Evolutionary conservation across 257 asterid genomes (phyloP).

Genomic region (Hygrophila difformis): DNA sequence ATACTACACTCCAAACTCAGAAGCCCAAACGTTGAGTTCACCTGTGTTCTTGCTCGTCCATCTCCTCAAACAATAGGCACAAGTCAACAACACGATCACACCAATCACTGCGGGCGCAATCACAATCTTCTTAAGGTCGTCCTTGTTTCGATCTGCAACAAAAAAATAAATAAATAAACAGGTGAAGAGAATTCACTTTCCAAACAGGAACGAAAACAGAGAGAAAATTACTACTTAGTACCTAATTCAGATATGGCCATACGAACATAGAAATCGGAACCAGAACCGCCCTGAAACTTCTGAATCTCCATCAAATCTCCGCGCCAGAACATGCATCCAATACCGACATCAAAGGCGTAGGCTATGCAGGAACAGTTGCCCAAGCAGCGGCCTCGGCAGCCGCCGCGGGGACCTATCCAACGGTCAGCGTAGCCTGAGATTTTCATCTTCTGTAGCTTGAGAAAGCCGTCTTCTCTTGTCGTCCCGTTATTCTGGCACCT

Average conservation of each 20-base stretch:
- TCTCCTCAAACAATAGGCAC: conserved; percentile 22
- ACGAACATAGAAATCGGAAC: conserved; percentile 32
- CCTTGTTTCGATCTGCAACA: conserved; percentile 20
- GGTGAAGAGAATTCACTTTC: no score
- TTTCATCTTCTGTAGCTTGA: conserved; percentile 22
- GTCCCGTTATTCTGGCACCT: conserved; percentile 19
- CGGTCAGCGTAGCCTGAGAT: conserved; percentile 24
- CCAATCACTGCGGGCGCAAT: conserved; percentile 13
- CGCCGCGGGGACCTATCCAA: conserved; percentile 11
- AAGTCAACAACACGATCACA: conserved; percentile 9
- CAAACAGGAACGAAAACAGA: no score
- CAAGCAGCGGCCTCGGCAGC: conserved; percentile 28
- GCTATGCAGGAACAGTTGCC: conserved; percentile 44
- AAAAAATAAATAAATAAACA: neutral
- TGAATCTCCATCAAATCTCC: conserved; percentile 24
- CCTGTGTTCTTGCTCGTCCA: conserved; percentile 32
- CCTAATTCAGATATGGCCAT: conserved; percentile 36
- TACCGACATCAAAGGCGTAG: conserved; percentile 18
- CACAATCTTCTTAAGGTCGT: conserved; percentile 14
- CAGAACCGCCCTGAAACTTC: conserved; percentile 13
- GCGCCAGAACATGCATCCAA: conserved; percentile 40
- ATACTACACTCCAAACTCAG: no score
- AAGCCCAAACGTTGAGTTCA: no score
- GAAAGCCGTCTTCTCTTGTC: conserved; percentile 25
- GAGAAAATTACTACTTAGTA: neutral